Base-by-base conservation (phyloP, 148 eudicot species). In the Talinum fruticosum region DNA sequence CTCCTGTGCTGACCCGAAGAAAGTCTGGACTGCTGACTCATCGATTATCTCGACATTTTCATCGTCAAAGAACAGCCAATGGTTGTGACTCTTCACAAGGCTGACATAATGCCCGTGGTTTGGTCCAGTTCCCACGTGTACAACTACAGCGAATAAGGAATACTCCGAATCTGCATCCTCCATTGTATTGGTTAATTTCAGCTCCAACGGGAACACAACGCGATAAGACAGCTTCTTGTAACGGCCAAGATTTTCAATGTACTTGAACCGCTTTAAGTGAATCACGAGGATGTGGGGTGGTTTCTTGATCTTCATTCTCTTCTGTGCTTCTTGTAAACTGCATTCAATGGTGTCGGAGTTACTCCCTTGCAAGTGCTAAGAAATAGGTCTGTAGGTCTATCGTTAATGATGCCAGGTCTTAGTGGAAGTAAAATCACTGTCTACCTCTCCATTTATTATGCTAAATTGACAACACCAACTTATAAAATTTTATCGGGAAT, bases 271-370 rank as follows among this genome's bases (percentile, higher is more conserved):
- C 84, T 92, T 92, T 54, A 92, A 74, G 84, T 92, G 97, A 74
- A 92, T 92, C 64, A 92, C 97, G 32, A 92, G 89, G 75, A 92
- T 87, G 72, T 87, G 94, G 18, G 97, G 97, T 23, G 97, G 86
- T 76, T 90, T 92, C 81, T 90, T 92, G 57, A 92, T 92, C 94
- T 92, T 90, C 97, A 92, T 92, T 80, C 97, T 88, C 86, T 92
- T 92, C 71, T 92, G 97, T 1, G 97, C 97, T 83, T 92, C 97
- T 83, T 92, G 97, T 79, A 92, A 85, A 76, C 97, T 92, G 88
- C 69, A 80, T 10, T 18, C 28, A 29, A 59, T 33, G 16, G 72
- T 45, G 14, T 73, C 28, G 41, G 38, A 37, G n/a, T 32, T 37
- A 72, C 0, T 41, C 21, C 29, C 36, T 21, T 54, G 34, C 34